These are phyloP conservation scores for Tuctoria greenei DNA, from an alignment of 176 grass and related monocot species.

Conservation along the genomic window DNA sequence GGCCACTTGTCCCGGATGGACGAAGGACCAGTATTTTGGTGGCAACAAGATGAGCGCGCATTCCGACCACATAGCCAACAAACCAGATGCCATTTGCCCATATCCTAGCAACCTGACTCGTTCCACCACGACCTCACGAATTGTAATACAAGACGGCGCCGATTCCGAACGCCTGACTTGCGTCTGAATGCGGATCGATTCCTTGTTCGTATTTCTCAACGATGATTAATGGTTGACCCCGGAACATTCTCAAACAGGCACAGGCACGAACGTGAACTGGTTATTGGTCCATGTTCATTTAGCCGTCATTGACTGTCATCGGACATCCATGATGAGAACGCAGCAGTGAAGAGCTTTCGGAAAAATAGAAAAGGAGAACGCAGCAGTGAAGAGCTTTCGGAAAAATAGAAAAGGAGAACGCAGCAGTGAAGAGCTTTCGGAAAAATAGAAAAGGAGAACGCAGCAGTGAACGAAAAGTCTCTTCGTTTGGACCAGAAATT, in stretches of 20 bases:
- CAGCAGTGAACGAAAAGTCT: no score
- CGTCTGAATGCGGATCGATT: background rate
- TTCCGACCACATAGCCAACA: background rate
- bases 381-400: no score
- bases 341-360: no score
- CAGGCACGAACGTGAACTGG: background rate
- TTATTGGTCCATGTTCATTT: background rate
- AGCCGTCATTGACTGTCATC: no score
- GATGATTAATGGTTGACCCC: background rate
- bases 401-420: no score
- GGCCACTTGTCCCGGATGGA: background rate
- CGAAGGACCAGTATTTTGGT: background rate
- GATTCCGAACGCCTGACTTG: background rate
- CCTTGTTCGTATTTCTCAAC: background rate
- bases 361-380: no score
- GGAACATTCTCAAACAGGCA: background rate
- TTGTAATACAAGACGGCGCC: background rate
- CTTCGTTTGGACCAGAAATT: background rate
- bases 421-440: no score
- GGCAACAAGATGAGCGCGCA: background rate
- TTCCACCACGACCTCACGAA: background rate
- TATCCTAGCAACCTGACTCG: background rate
- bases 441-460: no score
- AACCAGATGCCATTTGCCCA: background rate
- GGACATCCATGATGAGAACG: background rate